These are phyloP conservation scores for Phoenix roebelenii DNA, from an alignment of 176 grass and related monocot species.

Conservation along the genomic window DNA sequence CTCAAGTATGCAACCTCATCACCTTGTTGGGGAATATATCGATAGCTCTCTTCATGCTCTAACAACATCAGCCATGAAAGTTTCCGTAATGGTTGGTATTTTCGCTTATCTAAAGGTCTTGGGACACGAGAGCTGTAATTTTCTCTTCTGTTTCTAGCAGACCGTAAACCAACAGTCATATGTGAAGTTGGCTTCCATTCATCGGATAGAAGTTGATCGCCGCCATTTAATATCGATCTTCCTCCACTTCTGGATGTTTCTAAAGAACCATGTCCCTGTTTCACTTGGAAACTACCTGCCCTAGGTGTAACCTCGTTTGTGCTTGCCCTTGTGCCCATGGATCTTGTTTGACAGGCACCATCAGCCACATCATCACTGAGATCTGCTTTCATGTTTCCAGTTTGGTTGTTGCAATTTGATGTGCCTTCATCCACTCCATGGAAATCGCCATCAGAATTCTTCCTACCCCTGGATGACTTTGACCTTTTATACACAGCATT, in stretches of 20 bases:
- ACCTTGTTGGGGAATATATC: slow-evolving; percentile 87
- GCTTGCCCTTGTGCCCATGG: slow-evolving; percentile 27
- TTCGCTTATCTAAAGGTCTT: slow-evolving; percentile 44
- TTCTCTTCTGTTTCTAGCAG: slow-evolving; percentile 75
- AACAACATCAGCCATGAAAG: slow-evolving; percentile 87
- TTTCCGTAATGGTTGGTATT: slow-evolving; percentile 36
- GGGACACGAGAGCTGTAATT: slow-evolving; percentile 33
- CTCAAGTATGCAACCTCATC: slow-evolving; percentile 84
- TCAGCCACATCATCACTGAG: slow-evolving; percentile 37
- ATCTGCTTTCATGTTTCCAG: slow-evolving; percentile 41
- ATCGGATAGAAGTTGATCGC: slow-evolving; percentile 28
- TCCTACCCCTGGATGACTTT: slow-evolving; percentile 42
- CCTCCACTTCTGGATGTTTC: slow-evolving; percentile 74
- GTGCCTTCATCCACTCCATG: slow-evolving; percentile 54
- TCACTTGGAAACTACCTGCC: slow-evolving; percentile 30
- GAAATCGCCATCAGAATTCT: slow-evolving; percentile 40
- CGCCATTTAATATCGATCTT: slow-evolving; percentile 25
- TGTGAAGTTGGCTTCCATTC: slow-evolving; percentile 49
- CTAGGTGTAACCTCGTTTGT: slow-evolving; percentile 17
- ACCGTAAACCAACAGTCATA: slow-evolving; percentile 61
- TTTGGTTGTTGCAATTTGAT: slow-evolving; percentile 53
- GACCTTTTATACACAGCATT: slow-evolving; percentile 72
- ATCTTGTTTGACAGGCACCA: slow-evolving; percentile 39
- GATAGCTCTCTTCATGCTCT: slow-evolving; percentile 87
- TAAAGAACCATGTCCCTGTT: slow-evolving; percentile 40